Base-by-base conservation (phyloP, 2,329 filamentous ascomycete genomes). In the Hymenoscyphus scutula region DNA sequence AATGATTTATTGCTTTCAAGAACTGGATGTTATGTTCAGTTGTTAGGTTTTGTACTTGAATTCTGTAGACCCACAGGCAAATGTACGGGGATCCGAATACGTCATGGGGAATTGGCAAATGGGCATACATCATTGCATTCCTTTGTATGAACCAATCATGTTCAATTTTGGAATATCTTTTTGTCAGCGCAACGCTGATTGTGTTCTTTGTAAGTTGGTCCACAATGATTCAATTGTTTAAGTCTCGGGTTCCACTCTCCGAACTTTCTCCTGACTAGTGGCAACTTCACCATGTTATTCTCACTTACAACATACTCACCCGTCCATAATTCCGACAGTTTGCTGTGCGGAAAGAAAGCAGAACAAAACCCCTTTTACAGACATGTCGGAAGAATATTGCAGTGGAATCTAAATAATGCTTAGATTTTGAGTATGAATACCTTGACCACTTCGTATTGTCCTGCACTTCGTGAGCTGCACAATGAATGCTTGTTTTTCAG, bases 41-140 rank as follows among this genome's bases (percentile, higher is more conserved):
- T n/a, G 15, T n/a, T n/a, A n/a, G n/a, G n/a, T 32, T 54, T 54
- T 54, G 51, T 54, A 54, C 15, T 54, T 19, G 25, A 54, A n/a
- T 13, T 5, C 8, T 23, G 45, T 51, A 5, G 19, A 23, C 45
- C 19, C 45, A 15, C 29, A 27, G 15, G 53, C 6, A 32, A 32
- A 54, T 54, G 29, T 56, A 38, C 32, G 54, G 54, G 54, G 34
- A 23, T 38, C 11, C 4, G 53, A 56, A 38, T 38, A 56, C 54
- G 54, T 56, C 54, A 56, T 56, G 54, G 54, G 29, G 29, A 54
- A 54, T 54, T 51, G 7, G 45, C 8, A 48, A 25, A 51, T 13
- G 11, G 41, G n/a, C 19, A 25, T 51, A 51, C 45, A 51, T 51
- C 45, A 51, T 51, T n/a, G 23, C 45, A 51, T 51, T 25, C 19